Conservation (phyloP, 2,329 filamentous ascomycete genomes). For the Pestalotiopsis sp. region DNA sequence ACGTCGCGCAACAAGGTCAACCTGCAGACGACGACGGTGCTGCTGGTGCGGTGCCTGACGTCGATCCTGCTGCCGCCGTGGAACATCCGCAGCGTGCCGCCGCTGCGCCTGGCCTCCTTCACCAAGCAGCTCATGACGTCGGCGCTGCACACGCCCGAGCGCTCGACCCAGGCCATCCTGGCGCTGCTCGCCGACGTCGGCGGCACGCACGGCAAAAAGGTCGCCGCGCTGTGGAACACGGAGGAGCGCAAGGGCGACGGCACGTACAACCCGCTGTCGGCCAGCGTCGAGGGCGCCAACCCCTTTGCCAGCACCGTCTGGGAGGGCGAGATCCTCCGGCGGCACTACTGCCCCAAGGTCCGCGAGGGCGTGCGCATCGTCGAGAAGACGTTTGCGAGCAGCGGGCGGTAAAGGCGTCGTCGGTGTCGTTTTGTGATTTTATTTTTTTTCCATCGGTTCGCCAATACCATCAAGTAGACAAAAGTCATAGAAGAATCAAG, state of each 20-base stretch:
- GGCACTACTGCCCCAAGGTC: constrained; percentile 86
- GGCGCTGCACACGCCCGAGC: constrained; percentile 86
- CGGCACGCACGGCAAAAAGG: constrained; percentile 79
- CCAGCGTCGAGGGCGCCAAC: constrained; percentile 82
- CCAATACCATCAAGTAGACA: not conserved
- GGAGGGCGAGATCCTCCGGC: constrained; percentile 86
- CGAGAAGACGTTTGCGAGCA: constrained; percentile 63
- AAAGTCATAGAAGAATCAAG: not conserved
- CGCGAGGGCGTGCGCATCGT: constrained; percentile 72
- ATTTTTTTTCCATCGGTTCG: not conserved
- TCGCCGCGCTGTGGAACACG: constrained; percentile 88
- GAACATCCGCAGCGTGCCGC: constrained; percentile 75
- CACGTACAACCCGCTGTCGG: constrained; percentile 73
- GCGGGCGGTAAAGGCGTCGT: constrained; percentile 13
- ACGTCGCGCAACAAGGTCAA: constrained; percentile 74
- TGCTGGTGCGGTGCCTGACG: constrained; percentile 85
- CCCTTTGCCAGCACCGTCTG: constrained; percentile 89
- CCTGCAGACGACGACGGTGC: constrained; percentile 90
- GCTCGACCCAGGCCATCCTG: constrained; percentile 79
- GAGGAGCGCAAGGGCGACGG: constrained; percentile 94
- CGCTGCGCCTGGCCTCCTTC: constrained; percentile 86
- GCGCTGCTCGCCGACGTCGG: constrained; percentile 78
- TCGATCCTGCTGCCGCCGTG: constrained; percentile 78
- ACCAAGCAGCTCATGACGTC: constrained; percentile 86
- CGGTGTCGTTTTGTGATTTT: not conserved